Conservation (phyloP, 1,139 yeast genomes). For the Meyerozyma athensensis region DNA sequence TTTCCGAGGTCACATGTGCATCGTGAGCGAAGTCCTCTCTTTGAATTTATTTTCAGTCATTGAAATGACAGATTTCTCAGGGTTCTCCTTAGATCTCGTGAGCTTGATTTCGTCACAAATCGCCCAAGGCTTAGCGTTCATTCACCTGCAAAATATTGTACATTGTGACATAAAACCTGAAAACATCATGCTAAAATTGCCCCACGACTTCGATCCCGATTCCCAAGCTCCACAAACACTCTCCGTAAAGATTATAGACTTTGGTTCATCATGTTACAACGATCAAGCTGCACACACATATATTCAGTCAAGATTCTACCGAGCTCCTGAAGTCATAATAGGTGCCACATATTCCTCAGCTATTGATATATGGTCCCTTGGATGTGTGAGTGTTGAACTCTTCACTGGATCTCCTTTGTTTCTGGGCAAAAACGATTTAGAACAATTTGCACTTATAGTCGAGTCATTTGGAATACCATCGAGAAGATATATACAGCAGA, state of each 20-base stretch:
- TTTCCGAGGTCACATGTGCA: constrained; percentile 81
- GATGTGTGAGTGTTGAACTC: constrained; percentile 64
- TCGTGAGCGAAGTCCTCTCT: constrained; percentile 68
- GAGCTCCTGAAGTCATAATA: constrained; percentile 78
- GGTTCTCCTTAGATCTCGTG: constrained; percentile 52
- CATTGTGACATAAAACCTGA: constrained; percentile 83
- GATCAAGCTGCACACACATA: constrained; percentile 51
- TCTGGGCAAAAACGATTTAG: constrained; percentile 66
- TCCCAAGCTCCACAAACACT: constrained; percentile 13
- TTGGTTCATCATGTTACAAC: constrained; percentile 54
- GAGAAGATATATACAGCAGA: constrained; percentile 22
- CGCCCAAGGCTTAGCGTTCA: constrained; percentile 53
- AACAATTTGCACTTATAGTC: constrained; percentile 55
- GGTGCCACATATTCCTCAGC: constrained; percentile 68
- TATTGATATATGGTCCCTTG: constrained; percentile 81
- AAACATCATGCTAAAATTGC: constrained; percentile 50
- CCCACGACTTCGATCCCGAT: constrained; percentile 17
- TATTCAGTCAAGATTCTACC: constrained; percentile 59
- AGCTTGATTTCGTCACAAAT: constrained; percentile 51
- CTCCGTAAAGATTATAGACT: constrained; percentile 55
- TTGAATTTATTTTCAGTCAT: constrained; percentile 64
- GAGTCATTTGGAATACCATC: constrained; percentile 63
- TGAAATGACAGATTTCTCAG: constrained; percentile 56
- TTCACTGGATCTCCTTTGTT: constrained; percentile 64
- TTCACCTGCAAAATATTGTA: constrained; percentile 55